Evolutionary conservation across 225 moss, liverwort and hornwort genomes (phyloP), one percentile per base, ranked within the genome.

Genomic region (Polytrichum commune): DNA sequence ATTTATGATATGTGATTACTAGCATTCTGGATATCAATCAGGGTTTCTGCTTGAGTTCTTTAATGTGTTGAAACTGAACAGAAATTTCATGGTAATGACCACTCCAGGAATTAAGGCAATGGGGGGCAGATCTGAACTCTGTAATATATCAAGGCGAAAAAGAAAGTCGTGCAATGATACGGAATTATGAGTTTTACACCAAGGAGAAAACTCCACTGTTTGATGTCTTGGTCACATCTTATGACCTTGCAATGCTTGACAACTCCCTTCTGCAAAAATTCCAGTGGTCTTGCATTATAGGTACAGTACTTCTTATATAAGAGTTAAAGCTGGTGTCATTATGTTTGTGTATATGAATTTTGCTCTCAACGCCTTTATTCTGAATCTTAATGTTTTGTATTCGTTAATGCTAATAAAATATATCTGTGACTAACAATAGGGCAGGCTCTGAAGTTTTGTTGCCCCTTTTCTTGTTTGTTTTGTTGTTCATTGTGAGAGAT

Each of bases 131-230:
- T 62, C 89, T 95, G 70, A 91, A 89, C 74, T 79, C 84, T 24
- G 77, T 95, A 64, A 71, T 89, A 27, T 95, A 91, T 72, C 89
- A 91, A 72, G 95, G 95, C 60, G 92, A 91, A 53, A 88, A 91
- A 65, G 86, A 92, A n/a, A 86, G 84, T 67, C 88, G 95, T 33
- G 60, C 69, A 55, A 64, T 91, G 56, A 91, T 95, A 72, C 89
- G 82, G 22, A 80, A 82, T 33, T 72, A 82, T 74, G 95, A 95
- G 75, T 91, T 95, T 24, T 82, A 81, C 64, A 76, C 78, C 33
- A 68, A 75, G 57, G 78, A 62, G 18, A 76, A 76, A 69, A 73
- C 65, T 58, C 89, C 95, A 62, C 79, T 93, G 56, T 91, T 95
- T 77, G 91, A 95, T 70, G 92, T 83, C 71, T 80, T 95, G 58